phyloP scores from a whole-genome alignment of 495 filamentous ascomycete genomes.

The Penicillium macrosclerotiorum region DNA sequence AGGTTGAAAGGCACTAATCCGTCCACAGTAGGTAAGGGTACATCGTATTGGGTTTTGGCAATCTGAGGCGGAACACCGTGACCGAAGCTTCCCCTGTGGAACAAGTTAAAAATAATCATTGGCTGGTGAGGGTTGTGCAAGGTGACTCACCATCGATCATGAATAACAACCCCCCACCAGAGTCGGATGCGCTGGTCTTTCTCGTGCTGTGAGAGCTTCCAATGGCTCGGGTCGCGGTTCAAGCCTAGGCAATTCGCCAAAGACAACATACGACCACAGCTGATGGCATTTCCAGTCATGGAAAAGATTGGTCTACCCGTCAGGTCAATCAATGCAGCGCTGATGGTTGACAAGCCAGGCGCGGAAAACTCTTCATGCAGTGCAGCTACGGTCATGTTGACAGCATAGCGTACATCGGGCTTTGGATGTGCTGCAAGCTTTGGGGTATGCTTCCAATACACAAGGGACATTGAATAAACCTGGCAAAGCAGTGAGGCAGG shows the following conservation, averaged over 20 bases:
- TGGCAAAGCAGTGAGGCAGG: slow-evolving; percentile 52
- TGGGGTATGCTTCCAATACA: slow-evolving; percentile 50
- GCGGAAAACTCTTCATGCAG: slow-evolving; percentile 52
- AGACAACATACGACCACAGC: slow-evolving; percentile 48
- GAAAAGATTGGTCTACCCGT: slow-evolving; percentile 51
- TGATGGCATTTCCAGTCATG: slow-evolving; percentile 53
- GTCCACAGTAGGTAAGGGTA: slow-evolving; percentile 48
- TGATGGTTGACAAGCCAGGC: slow-evolving; percentile 50
- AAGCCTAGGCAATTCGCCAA: slow-evolving; percentile 52
- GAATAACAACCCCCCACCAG: slow-evolving; percentile 55
- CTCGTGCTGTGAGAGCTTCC: slow-evolving; percentile 47
- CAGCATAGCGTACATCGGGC: slow-evolving; percentile 49
- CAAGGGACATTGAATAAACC: slow-evolving; percentile 51
- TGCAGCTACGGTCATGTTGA: slow-evolving; percentile 52
- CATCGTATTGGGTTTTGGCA: slow-evolving; percentile 51
- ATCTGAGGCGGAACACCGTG: slow-evolving; percentile 53
- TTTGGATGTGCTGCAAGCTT: slow-evolving; percentile 45
- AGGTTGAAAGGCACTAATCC: slow-evolving; percentile 30
- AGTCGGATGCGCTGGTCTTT: slow-evolving; percentile 47
- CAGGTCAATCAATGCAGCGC: slow-evolving; percentile 48
- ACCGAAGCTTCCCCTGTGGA: slow-evolving; percentile 48
- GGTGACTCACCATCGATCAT: slow-evolving; percentile 48
- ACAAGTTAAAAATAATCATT: slow-evolving; percentile 2
- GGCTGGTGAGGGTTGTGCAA: neutral
- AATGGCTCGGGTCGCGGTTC: slow-evolving; percentile 48